These are phyloP conservation scores for Biancaea sappan DNA, from an alignment of 306 rosid species.

Conservation along the genomic window DNA sequence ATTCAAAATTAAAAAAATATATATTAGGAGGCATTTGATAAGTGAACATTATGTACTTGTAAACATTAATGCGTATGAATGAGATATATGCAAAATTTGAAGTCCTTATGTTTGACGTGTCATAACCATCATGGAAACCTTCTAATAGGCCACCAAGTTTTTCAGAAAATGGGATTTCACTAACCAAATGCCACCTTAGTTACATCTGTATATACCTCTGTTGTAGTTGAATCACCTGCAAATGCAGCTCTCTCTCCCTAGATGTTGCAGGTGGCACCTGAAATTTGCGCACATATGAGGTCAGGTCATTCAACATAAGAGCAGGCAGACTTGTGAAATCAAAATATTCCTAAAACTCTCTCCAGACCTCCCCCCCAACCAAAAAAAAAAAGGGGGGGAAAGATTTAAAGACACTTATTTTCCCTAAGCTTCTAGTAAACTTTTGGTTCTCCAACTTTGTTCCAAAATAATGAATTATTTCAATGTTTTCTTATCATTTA, in stretches of 20 bases:
- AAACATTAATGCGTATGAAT: neutral
- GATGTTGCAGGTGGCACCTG: conserved; percentile 62
- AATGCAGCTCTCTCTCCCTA: conserved; percentile 74
- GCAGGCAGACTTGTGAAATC: conserved; percentile 12
- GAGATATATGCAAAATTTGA: neutral
- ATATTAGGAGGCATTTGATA: neutral
- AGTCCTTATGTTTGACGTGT: neutral
- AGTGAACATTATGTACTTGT: neutral
- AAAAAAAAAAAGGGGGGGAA: neutral
- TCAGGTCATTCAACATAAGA: conserved; percentile 24
- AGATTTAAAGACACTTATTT: neutral
- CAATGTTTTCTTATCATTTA: neutral
- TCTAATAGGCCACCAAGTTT: neutral
- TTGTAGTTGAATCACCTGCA: conserved; percentile 69
- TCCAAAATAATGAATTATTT: conserved; percentile 16
- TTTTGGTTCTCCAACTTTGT: conserved; percentile 4
- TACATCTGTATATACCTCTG: conserved; percentile 68
- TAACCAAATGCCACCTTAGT: conserved; percentile 6
- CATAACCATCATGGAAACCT: neutral
- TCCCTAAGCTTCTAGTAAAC: conserved; percentile 1
- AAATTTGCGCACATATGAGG: conserved; percentile 34
- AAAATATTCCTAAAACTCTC: conserved; percentile 15
- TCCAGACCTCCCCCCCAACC: neutral
- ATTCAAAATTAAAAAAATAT: neutral
- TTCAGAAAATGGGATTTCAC: neutral